Evolutionary conservation across 208 protist genomes (phyloP).

Genomic region (Crithidia expoeki): DNA sequence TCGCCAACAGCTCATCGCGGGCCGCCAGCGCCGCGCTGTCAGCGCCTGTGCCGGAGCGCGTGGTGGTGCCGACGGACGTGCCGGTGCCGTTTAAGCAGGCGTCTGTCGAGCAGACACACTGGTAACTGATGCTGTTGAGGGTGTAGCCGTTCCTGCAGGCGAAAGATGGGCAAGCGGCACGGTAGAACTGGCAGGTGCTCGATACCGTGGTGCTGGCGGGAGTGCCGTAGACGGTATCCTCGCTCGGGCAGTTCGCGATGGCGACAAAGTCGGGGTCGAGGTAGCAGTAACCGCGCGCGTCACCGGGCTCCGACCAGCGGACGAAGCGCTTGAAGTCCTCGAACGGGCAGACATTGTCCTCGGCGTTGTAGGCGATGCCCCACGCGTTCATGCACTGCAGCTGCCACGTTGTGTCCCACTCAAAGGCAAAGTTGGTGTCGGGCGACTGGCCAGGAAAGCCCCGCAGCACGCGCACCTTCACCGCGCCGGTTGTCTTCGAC

Average conservation of each 20-base stretch:
- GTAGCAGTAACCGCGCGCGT: conserved; percentile 55
- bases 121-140: conserved; percentile 30
- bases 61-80: not conserved
- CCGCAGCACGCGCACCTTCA: conserved; percentile 55
- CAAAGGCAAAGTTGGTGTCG: conserved; percentile 39
- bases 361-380: conserved; percentile 41
- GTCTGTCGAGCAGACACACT: conserved; percentile 35
- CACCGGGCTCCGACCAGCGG: conserved; percentile 42
- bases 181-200: conserved; percentile 40
- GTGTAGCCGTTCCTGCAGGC: conserved; percentile 32
- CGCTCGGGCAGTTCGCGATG: conserved; percentile 40
- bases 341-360: conserved; percentile 50
- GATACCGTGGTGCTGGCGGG: conserved; percentile 19
- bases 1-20: not conserved
- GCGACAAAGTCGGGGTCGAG: conserved; percentile 37
- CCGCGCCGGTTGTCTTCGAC: conserved; percentile 22
- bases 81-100: conserved; percentile 13
- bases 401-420: conserved; percentile 42
- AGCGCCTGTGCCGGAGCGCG: not conserved
- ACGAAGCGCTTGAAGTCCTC: conserved; percentile 57
- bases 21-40: conserved; percentile 16
- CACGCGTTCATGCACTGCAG: conserved; percentile 56
- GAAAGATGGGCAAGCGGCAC: conserved; percentile 28
- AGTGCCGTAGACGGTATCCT: conserved; percentile 18
- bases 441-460: conserved; percentile 48